Evolutionary conservation across 768 basidiomycete species (phyloP).

Genomic region (Lactarius quietus): DNA sequence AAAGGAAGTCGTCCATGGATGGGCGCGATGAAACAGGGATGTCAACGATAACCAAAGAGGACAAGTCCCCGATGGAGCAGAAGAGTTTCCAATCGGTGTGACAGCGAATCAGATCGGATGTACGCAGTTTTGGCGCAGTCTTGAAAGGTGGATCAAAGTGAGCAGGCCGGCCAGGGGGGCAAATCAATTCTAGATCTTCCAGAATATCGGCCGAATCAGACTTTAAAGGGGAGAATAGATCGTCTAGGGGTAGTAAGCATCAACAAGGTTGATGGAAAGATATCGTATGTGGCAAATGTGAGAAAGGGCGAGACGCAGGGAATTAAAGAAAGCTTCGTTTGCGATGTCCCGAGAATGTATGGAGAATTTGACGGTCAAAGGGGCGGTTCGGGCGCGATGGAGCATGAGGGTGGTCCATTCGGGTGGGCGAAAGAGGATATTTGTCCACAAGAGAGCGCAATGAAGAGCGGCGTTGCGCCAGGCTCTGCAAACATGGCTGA

Average conservation of each 20-base stretch:
- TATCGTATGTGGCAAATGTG: conserved; percentile 20
- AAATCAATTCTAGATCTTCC: conserved; percentile 7
- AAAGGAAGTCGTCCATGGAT: conserved; percentile 10
- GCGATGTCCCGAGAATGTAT: neutral
- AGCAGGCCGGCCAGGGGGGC: neutral
- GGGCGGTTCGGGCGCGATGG: conserved; percentile 17
- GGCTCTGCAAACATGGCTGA: conserved; percentile 23
- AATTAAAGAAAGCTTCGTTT: neutral
- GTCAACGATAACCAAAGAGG: conserved; percentile 5
- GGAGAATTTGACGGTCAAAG: conserved; percentile 8
- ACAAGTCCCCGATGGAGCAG: conserved; percentile 10
- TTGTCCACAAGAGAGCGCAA: conserved; percentile 23
- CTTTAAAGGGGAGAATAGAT: neutral
- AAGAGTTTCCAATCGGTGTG: conserved; percentile 15
- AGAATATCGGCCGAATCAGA: conserved; percentile 7
- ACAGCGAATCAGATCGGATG: conserved; percentile 4
- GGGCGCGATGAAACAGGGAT: conserved; percentile 2
- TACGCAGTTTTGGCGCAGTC: conserved; percentile 12
- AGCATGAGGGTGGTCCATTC: conserved; percentile 22
- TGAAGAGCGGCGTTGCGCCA: conserved; percentile 23
- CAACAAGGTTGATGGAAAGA: conserved; percentile 4
- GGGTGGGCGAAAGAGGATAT: conserved; percentile 18
- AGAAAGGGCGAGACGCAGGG: conserved; percentile 18
- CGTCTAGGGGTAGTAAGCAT: neutral
- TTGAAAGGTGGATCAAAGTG: conserved; percentile 2